Conservation (phyloP, 2,329 filamentous ascomycete genomes). For the Neocucurbitaria cava region DNA sequence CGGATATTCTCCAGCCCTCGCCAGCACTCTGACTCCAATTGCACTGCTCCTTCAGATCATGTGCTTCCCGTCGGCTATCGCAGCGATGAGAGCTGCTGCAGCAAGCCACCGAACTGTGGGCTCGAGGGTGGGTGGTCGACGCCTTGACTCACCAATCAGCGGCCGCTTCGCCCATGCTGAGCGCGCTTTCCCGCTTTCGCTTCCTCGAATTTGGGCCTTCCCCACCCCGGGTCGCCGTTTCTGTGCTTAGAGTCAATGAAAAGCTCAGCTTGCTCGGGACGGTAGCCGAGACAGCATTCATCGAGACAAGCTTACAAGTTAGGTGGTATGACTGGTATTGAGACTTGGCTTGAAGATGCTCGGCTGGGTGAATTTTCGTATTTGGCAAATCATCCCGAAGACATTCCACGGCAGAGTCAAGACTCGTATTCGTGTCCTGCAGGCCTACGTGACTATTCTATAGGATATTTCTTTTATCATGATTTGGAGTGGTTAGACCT, state of each 20-base stretch:
- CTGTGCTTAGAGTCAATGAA: not conserved
- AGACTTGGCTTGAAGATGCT: too few species aligned
- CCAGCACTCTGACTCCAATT: slow-evolving; percentile 7
- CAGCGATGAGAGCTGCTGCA: slow-evolving; percentile 21
- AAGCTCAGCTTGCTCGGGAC: not conserved
- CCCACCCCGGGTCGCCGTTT: slow-evolving; percentile 1
- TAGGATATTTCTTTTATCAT: too few species aligned
- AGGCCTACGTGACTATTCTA: too few species aligned
- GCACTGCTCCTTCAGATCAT: slow-evolving; percentile 4
- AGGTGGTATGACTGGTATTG: not conserved
- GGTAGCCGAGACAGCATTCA: not conserved
- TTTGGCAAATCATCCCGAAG: too few species aligned
- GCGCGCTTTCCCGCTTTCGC: not conserved
- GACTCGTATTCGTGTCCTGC: too few species aligned
- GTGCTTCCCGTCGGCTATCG: slow-evolving; percentile 16
- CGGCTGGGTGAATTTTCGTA: too few species aligned
- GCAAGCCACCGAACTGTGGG: slow-evolving; percentile 17
- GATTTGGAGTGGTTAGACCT: too few species aligned
- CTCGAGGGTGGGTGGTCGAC: slow-evolving; percentile 5
- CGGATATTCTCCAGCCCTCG: slow-evolving; percentile 7
- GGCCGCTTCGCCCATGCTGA: not conserved
- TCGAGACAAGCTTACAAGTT: not conserved
- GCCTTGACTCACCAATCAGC: slow-evolving; percentile 14
- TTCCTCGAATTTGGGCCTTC: slow-evolving; percentile 3
- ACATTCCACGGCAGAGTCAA: too few species aligned